A percentile compares a stretch with the other conserved stretches of the same genome.
These are phyloP conservation scores for Fomitopsis serialis DNA, from an alignment of 768 basidiomycete genomes.

Conservation along the genomic window DNA sequence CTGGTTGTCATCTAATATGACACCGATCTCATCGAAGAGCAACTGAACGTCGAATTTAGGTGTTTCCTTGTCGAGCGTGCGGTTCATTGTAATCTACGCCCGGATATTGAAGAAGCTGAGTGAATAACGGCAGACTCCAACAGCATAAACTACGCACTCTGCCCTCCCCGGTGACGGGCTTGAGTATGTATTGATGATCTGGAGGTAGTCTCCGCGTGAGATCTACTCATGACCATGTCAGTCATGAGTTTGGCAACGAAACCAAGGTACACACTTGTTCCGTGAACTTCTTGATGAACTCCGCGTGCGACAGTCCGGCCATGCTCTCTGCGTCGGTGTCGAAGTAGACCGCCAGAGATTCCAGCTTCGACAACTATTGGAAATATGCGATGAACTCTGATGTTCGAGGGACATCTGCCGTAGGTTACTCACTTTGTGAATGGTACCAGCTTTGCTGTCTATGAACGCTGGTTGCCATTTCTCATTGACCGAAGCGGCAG, in stretches of 20 bases:
- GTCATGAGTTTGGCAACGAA: not conserved
- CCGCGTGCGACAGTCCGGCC: conserved; percentile 56
- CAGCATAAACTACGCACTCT: conserved; percentile 46
- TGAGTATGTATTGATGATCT: conserved; percentile 89
- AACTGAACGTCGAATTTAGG: conserved; percentile 87
- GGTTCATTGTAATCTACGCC: conserved; percentile 75
- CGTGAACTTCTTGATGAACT: conserved; percentile 68
- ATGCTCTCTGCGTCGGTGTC: conserved; percentile 87
- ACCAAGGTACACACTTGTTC: conserved; percentile 47
- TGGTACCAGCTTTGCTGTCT: conserved; percentile 77
- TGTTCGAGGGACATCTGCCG: not conserved
- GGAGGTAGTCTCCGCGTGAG: conserved; percentile 40
- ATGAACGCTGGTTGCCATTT: conserved; percentile 91
- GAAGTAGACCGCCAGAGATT: conserved; percentile 89
- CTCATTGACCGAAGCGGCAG: conserved; percentile 83
- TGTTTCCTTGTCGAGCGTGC: conserved; percentile 62
- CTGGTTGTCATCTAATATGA: conserved; percentile 88
- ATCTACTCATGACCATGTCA: conserved; percentile 32
- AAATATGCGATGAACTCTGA: not conserved
- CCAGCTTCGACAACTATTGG: conserved; percentile 70
- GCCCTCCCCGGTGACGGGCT: conserved; percentile 94
- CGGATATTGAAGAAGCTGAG: conserved; percentile 1
- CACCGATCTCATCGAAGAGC: conserved; percentile 88
- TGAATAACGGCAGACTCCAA: not conserved
- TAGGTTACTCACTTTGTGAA: conserved; percentile 68